Conservation (phyloP, 2,329 filamentous ascomycete genomes). For the Colletotrichum sansevieriae region DNA sequence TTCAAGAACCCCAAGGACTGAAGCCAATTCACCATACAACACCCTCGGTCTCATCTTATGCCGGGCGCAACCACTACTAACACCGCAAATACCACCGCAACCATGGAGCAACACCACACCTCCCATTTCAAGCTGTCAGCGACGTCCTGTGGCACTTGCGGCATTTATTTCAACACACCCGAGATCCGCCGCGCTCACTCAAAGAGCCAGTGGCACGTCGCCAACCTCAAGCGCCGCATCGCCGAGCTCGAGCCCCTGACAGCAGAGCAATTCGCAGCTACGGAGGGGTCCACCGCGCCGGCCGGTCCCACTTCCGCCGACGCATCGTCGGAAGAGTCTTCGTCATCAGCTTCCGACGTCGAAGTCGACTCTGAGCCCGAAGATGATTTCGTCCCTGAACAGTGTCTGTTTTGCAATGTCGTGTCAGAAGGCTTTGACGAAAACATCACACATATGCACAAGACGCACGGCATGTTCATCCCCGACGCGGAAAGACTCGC, state of each 20-base stretch:
- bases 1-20: not conserved
- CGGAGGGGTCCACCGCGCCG: not conserved
- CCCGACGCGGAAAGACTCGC: conserved; percentile 54
- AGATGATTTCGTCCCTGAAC: conserved; percentile 44
- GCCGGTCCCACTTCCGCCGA: not conserved
- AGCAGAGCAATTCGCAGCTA: conserved; percentile 23
- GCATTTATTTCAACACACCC: conserved; percentile 29
- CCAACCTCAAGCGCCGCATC: conserved; percentile 39
- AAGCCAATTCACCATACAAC: accelerated
- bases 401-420: conserved; percentile 60
- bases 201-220: conserved; percentile 37
- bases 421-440: conserved; percentile 48
- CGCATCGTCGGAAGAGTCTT: conserved; percentile 15
- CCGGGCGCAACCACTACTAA: not conserved
- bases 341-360: conserved; percentile 15
- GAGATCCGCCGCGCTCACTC: conserved; percentile 35
- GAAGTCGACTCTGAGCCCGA: not conserved
- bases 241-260: conserved; percentile 25
- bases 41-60: not conserved
- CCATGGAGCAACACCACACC: conserved; percentile 13
- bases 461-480: conserved; percentile 60
- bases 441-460: conserved; percentile 63
- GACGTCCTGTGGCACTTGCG: conserved; percentile 34
- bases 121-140: conserved; percentile 39
- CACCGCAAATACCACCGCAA: conserved; percentile 2